Evolutionary conservation across 768 basidiomycete genomes (phyloP).

Genomic region (Paxillus ammoniavirescens): DNA sequence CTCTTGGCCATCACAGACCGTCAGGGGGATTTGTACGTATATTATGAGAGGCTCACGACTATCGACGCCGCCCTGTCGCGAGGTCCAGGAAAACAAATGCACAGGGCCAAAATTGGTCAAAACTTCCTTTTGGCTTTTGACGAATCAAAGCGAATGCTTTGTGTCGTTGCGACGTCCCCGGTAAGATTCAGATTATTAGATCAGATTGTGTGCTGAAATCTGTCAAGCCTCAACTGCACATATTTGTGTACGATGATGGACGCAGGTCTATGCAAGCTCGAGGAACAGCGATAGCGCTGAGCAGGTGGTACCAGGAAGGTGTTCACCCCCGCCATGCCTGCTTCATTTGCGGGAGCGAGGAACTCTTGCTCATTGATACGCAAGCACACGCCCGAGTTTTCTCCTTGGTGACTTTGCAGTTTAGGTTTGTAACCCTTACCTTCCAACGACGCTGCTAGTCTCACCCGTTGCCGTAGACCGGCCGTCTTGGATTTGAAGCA

Average conservation of each 20-base stretch:
- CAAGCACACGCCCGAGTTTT: slow-evolving; percentile 44
- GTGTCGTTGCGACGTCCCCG: slow-evolving; percentile 38
- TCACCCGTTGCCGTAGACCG: slow-evolving; percentile 32
- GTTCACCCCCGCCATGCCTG: slow-evolving; percentile 33
- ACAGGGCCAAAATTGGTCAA: slow-evolving; percentile 41
- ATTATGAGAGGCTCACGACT: slow-evolving; percentile 27
- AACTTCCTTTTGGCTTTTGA: slow-evolving; percentile 41
- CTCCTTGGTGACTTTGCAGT: slow-evolving; percentile 52
- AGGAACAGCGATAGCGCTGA: slow-evolving; percentile 41
- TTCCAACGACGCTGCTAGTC: background rate
- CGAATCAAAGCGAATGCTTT: slow-evolving; percentile 44
- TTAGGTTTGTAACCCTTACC: slow-evolving; percentile 36
- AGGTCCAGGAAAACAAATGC: slow-evolving; percentile 27
- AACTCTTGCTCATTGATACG: slow-evolving; percentile 50
- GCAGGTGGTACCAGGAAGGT: slow-evolving; percentile 39
- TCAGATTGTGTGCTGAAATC: background rate
- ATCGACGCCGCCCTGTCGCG: slow-evolving; percentile 31
- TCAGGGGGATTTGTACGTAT: slow-evolving; percentile 30
- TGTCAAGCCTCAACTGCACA: slow-evolving; percentile 37
- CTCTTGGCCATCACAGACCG: slow-evolving; percentile 37
- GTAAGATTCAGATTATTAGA: slow-evolving; percentile 18
- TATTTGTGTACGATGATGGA: slow-evolving; percentile 47
- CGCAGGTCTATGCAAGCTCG: slow-evolving; percentile 39
- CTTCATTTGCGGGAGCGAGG: slow-evolving; percentile 52
- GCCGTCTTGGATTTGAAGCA: slow-evolving; percentile 40